Base-by-base conservation (phyloP, 306 rosid species). In the Inga laurina region DNA sequence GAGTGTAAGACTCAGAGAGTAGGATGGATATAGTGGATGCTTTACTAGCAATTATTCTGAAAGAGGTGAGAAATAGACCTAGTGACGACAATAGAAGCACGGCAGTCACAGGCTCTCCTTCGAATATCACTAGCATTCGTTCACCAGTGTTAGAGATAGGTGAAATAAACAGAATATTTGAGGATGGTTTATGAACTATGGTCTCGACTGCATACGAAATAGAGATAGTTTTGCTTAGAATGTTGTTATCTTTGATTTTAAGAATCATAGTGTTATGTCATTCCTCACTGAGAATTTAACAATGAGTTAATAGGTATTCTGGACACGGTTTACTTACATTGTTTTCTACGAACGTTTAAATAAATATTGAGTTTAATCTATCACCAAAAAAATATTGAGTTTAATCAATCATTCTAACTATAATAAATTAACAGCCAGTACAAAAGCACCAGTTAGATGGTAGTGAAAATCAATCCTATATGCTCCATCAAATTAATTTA, bases 351-450 rank as follows among this genome's bases (percentile, higher is more conserved):
- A 75, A 67, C 27, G 49, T 37, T 56, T 56, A 18, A 56, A 30
- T 61, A 78, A 22, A 62, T 27, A 80, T 70, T 10, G 37, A 64
- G 69, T 18, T 37, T 30, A 4, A 27, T 27, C 39, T 41, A 27
- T 27, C 57, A 35, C 41, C 1, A 18, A 56, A 30, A 48, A 73
- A 22, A 62, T 27, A 80, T 70, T 11, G 37, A 64, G 41, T 8
- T 39, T 30, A 4, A 27, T 27, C 39, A 62, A 27, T 27, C 67
- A 35, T n/a, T 80, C 72, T 22, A 35, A 75, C 74, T 35, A 69
- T 65, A 45, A 70, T 37, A 77, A 76, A 56, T 52, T 65, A 56
- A 45, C 62, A 66, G 70, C 62, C 72, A 61, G 65, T 71, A 76
- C 13, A 74, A 67, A 74, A 41, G 41, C 68, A 34, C 10, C 54